A percentile compares a stretch with the other conserved stretches of the same genome.
These are phyloP conservation scores for Myxozyma neglecta DNA, from an alignment of 805 yeast genomes.

Conservation along the genomic window DNA sequence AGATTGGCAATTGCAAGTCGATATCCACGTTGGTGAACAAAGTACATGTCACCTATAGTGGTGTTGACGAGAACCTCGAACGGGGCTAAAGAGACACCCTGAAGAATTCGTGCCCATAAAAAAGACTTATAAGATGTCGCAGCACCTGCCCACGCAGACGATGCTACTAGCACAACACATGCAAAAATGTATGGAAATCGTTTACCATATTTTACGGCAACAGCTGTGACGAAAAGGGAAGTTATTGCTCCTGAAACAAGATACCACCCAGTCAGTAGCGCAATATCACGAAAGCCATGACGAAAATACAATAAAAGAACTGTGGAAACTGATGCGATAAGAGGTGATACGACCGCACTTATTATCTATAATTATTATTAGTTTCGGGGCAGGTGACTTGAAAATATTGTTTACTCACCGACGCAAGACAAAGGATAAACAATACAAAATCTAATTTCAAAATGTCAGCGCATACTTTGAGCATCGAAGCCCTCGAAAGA, in stretches of 20 bases:
- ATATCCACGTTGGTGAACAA: conserved; percentile 72
- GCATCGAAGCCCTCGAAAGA: not conserved
- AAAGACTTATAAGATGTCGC: conserved; percentile 30
- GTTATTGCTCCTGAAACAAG: conserved; percentile 25
- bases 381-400: no score
- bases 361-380: conserved; percentile 2
- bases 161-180: conserved; percentile 19
- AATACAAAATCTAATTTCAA: conserved; percentile 11
- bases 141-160: conserved; percentile 27
- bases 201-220: conserved; percentile 30
- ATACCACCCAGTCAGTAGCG: conserved; percentile 31
- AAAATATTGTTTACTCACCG: not conserved
- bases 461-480: not conserved
- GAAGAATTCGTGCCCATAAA: conserved; percentile 39
- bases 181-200: conserved; percentile 28
- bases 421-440: conserved; percentile 24
- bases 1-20: conserved; percentile 71
- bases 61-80: conserved; percentile 71
- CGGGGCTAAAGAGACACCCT: conserved; percentile 67
- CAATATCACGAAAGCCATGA: conserved; percentile 17
- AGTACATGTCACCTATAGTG: conserved; percentile 68
- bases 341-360: conserved; percentile 24
- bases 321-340: conserved; percentile 27
- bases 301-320: conserved; percentile 22
- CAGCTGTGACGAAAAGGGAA: conserved; percentile 23